Evolutionary conservation across 2,329 filamentous ascomycete genomes (phyloP).

Genomic region (Scedosporium minutisporum): DNA sequence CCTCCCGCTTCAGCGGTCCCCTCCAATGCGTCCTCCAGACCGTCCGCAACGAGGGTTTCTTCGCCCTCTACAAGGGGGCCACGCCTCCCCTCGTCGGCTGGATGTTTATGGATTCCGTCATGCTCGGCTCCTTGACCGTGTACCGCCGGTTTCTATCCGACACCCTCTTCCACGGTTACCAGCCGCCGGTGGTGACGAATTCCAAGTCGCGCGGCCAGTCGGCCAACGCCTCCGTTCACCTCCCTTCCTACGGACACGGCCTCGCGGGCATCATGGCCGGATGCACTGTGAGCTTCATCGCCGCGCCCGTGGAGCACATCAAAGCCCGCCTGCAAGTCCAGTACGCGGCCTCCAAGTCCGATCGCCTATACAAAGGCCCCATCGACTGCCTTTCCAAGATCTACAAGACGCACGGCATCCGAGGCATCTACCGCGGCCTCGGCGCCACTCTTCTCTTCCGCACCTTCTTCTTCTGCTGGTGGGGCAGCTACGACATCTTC

Average conservation of each 20-base stretch:
- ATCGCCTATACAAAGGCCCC: slow-evolving; percentile 75
- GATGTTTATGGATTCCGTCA: slow-evolving; percentile 94
- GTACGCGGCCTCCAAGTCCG: slow-evolving; percentile 69
- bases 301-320: slow-evolving; percentile 88
- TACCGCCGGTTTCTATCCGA: slow-evolving; percentile 80
- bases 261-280: slow-evolving; percentile 82
- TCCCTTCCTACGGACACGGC: slow-evolving; percentile 74
- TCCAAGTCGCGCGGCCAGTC: slow-evolving; percentile 13
- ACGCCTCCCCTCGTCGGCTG: slow-evolving; percentile 87
- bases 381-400: slow-evolving; percentile 73
- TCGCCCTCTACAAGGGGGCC: slow-evolving; percentile 87
- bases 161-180: slow-evolving; percentile 50
- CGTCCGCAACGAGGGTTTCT: slow-evolving; percentile 71
- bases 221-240: slow-evolving; percentile 13
- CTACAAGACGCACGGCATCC: slow-evolving; percentile 60
- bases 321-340: slow-evolving; percentile 92
- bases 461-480: slow-evolving; percentile 96
- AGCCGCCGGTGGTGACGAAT: slow-evolving; percentile 27
- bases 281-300: slow-evolving; percentile 83
- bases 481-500: slow-evolving; percentile 87
- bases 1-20: slow-evolving; percentile 72
- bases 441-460: slow-evolving; percentile 79
- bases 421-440: slow-evolving; percentile 79
- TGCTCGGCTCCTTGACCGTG: slow-evolving; percentile 85
- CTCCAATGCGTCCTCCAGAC: slow-evolving; percentile 80